Conservation (phyloP, 163 green algal species). For the Scenedesmus sp. region DNA sequence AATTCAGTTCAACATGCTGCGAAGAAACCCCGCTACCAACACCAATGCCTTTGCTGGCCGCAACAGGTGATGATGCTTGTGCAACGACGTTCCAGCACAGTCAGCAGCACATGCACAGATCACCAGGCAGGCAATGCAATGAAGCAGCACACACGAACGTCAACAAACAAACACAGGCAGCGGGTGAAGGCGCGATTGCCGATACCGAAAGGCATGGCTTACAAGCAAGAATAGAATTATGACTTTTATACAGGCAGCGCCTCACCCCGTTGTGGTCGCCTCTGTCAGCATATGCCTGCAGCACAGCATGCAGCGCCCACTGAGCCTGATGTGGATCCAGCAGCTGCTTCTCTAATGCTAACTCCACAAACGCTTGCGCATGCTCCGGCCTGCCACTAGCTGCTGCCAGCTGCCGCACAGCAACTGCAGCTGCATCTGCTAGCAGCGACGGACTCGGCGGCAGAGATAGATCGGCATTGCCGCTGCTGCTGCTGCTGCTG, state of each 20-base stretch:
- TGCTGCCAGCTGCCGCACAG: slow-evolving; percentile 11
- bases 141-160: too few species aligned
- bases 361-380: slow-evolving; percentile 44
- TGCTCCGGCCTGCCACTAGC: slow-evolving; percentile 26
- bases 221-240: too few species aligned
- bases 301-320: slow-evolving; percentile 38
- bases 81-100: too few species aligned
- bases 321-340: slow-evolving; percentile 31
- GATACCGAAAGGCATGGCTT: too few species aligned
- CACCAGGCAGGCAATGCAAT: too few species aligned
- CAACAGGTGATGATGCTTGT: too few species aligned
- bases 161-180: too few species aligned
- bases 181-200: too few species aligned
- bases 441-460: background rate
- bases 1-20: background rate
- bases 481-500: slow-evolving; percentile 12
- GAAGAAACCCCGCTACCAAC: too few species aligned
- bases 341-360: slow-evolving; percentile 31
- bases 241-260: too few species aligned
- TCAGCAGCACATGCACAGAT: too few species aligned
- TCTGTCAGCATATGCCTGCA: slow-evolving; percentile 12
- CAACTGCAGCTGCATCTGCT: slow-evolving; percentile 19
- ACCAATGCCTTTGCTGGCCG: too few species aligned
- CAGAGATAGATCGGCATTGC: background rate
- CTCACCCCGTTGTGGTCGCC: slow-evolving; percentile 31